Evolutionary conservation across 805 yeast species (phyloP), one percentile per base, ranked within the genome.

Genomic region (Nadsonia fulvescens): DNA sequence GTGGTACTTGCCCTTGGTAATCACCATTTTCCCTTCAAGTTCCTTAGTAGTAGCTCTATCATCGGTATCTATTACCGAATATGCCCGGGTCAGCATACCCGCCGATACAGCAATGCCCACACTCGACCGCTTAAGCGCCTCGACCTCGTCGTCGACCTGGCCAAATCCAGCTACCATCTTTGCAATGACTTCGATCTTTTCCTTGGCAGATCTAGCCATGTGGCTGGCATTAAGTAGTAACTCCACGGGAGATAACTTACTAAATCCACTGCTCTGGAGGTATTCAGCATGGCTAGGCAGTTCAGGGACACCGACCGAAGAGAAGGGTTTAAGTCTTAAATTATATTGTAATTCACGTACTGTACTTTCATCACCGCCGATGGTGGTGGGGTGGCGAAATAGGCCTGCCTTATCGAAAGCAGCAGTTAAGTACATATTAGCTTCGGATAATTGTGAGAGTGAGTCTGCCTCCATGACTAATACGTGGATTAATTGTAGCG

Each of bases 251-350:
- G 10, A 12, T n/a, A 24, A n/a, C n/a, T n/a, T n/a, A n/a, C n/a
- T n/a, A n/a, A n/a, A n/a, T n/a, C n/a, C n/a, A n/a, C n/a, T n/a
- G n/a, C n/a, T n/a, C n/a, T n/a, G n/a, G n/a, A n/a, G n/a, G n/a
- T n/a, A 46, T 12, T 58, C 59, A 8, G 40, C 47, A 37, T 49
- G 70, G 0, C 55, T 42, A 3, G 86, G 82, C 21, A 66, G 39
- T 15, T 58, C 61, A 1, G 94, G 94, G 7, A 69, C 68, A 1
- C 91, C 93, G 12, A 82, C 73, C 0, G 81, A 63, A 12, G 73
- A 64, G 53, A 75, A 78, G 4, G 89, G 70, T 44, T 79, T 81
- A 63, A 79, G 61, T 37, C 92, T 63, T 23, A 81, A 51, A 6
- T 59, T 50, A 42, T 61, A 70, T 10, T n/a, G n/a, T n/a, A n/a